phyloP scores from a whole-genome alignment of 768 basidiomycete species.

The Xanthoconium stramineum region DNA sequence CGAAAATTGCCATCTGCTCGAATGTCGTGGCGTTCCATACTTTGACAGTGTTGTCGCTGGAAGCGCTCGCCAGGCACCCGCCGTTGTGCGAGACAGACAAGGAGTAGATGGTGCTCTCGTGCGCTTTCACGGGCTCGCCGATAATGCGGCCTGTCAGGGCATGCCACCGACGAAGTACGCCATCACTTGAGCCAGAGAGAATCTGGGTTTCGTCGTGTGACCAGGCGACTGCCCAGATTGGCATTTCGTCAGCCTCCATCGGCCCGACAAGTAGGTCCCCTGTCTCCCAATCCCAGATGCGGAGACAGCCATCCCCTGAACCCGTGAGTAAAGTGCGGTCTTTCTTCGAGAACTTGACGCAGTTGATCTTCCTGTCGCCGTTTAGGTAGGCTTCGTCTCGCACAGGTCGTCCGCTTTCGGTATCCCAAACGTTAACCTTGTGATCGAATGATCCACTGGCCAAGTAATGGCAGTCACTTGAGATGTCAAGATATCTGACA shows the following conservation, averaged over 20 bases:
- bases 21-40: slow-evolving; percentile 29
- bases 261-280: slow-evolving; percentile 27
- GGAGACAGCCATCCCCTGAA: slow-evolving; percentile 28
- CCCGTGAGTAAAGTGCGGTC: slow-evolving; percentile 27
- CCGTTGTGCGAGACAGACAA: slow-evolving; percentile 28
- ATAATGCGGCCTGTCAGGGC: slow-evolving; percentile 18
- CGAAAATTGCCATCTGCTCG: slow-evolving; percentile 22
- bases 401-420: slow-evolving; percentile 24
- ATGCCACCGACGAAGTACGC: slow-evolving; percentile 25
- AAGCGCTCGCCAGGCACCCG: slow-evolving; percentile 26
- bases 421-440: slow-evolving; percentile 30
- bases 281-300: slow-evolving; percentile 28
- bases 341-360: slow-evolving; percentile 27
- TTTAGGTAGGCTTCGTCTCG: slow-evolving; percentile 21
- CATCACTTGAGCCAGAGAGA: slow-evolving; percentile 24
- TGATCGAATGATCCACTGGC: slow-evolving; percentile 32
- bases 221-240: slow-evolving; percentile 31
- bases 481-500: slow-evolving; percentile 28
- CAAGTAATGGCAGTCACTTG: slow-evolving; percentile 28
- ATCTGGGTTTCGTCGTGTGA: slow-evolving; percentile 28
- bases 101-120: slow-evolving; percentile 27
- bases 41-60: slow-evolving; percentile 28
- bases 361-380: slow-evolving; percentile 26
- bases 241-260: slow-evolving; percentile 18
- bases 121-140: slow-evolving; percentile 23